These are phyloP conservation scores for Kandelia obovata DNA, from an alignment of 345 rosid genomes.

Conservation along the genomic window DNA sequence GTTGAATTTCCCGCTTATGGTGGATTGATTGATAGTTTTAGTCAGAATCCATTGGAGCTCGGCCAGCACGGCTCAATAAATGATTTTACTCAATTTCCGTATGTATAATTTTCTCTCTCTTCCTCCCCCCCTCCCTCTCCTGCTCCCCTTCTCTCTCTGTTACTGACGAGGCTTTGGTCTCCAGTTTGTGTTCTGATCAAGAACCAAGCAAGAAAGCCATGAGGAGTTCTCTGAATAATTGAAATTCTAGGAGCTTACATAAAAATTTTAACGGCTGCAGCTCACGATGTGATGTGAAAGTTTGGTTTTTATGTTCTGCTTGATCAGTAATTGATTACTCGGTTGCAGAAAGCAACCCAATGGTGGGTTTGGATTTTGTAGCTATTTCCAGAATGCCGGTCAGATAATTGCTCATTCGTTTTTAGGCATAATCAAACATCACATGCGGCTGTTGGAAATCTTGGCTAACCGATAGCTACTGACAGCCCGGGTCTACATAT, in stretches of 20 bases:
- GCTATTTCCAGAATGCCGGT: too few species aligned
- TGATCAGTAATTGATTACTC: background rate
- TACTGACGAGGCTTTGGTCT: constrained; percentile 16
- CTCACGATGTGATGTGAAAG: background rate
- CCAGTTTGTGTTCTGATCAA: constrained; percentile 23
- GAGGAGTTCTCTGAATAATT: constrained; percentile 15
- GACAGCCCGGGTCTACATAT: too few species aligned
- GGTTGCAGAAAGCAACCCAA: too few species aligned
- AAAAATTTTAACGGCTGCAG: background rate
- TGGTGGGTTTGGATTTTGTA: too few species aligned
- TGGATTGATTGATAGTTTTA: constrained; percentile 45
- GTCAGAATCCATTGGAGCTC: constrained; percentile 31
- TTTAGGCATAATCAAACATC: too few species aligned
- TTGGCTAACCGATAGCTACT: too few species aligned
- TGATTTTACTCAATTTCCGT: constrained; percentile 45
- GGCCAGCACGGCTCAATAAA: constrained; percentile 24
- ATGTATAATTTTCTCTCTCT: constrained; percentile 15
- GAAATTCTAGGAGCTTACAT: background rate
- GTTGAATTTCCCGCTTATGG: constrained; percentile 37
- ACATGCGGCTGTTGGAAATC: too few species aligned
- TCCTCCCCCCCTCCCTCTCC: background rate
- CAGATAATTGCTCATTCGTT: too few species aligned
- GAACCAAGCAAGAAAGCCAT: background rate
- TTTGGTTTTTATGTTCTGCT: background rate
- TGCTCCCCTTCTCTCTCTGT: background rate